Percentiles rank a stretch among this genome's conserved stretches.
Evolutionary conservation across 108 stramenopile genomes (phyloP).

Genomic region (Fistulifera pelliculosa): DNA sequence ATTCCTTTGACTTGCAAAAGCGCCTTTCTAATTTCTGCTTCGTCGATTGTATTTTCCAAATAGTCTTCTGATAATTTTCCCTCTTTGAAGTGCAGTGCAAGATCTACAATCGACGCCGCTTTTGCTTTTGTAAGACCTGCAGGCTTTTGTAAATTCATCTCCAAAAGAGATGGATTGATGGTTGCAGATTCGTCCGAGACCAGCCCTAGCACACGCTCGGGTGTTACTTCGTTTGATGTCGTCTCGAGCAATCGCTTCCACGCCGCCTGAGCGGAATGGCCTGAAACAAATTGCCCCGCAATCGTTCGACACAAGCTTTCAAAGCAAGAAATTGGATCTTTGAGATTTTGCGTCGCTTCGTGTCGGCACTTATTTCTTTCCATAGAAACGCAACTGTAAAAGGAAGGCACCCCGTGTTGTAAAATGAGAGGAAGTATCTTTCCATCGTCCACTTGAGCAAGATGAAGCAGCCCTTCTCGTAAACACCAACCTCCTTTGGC

Average conservation of each 20-base stretch:
- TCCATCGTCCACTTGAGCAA: conserved; percentile 14
- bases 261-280: conserved; percentile 25
- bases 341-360: conserved; percentile 4
- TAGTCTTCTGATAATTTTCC: conserved; percentile 25
- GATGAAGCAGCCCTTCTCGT: conserved; percentile 22
- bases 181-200: conserved; percentile 1
- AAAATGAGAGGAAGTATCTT: conserved; percentile 15
- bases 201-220: conserved; percentile 14
- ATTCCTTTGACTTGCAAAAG: conserved; percentile 44
- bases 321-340: conserved; percentile 31
- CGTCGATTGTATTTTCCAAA: conserved; percentile 5
- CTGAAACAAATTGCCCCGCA: conserved; percentile 44
- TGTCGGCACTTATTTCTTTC: conserved; percentile 13
- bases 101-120: conserved; percentile 28
- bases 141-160: conserved; percentile 18
- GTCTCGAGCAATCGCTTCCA: conserved; percentile 27
- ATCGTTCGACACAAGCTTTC: conserved; percentile 41
- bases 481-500: conserved; percentile 36
- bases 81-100: conserved; percentile 21
- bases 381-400: conserved; percentile 11
- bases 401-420: conserved; percentile 20
- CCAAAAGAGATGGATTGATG: conserved; percentile 4
- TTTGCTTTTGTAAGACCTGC: conserved; percentile 35
- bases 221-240: conserved; percentile 12
- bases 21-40: conserved; percentile 16